Base-by-base conservation (phyloP, 1,284 basidiomycete genomes). In the Fomes fomentarius region DNA sequence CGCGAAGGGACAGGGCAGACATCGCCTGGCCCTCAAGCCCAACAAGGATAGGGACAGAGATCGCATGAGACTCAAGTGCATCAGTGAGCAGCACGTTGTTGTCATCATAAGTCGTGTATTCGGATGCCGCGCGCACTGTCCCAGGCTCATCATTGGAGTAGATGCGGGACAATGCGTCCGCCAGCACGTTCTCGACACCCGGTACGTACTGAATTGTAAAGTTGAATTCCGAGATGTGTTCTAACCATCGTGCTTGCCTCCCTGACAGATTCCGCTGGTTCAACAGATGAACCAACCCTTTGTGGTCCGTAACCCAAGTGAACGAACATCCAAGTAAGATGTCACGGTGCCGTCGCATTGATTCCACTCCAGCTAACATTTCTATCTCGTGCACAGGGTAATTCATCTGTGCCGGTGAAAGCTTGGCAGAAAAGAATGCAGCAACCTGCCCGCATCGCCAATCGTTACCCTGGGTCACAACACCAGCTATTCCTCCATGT, bases 131-230 rank as follows among this genome's bases (percentile, higher is more conserved):
- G 0, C 66, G 49, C 1, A 69, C 63, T 0, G 54, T 62, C 2
- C 69, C 69, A 4, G 44, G 26, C 0, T 60, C 51, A 9, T 75
- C 71, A 43, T 68, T 56, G 2, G 55, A 61, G 47, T 74, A 74
- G 12, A 74, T 69, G 4, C 69, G 51, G 0, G 71, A 75, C 17
- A 75, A 71, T 0, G 62, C 67, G 37, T 71, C 66, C 2, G 66
- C 60, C 0, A 74, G 46, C 0, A 69, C 57, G 22, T 62, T 62
- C 12, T 51, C 46, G 0, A 51, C 38, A 4, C 61, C 58, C 0
- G 50, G 53, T 4, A 63, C 46, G 52, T 70, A 68, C 17, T 60
- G 22, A 17, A 70, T 65, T 0, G 38, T 28, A 25, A 66, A 69
- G 45, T 65, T 55, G 33, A 62, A 70, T 15, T 70, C 57, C 0